Percentiles rank a stretch among this genome's conserved stretches.
phyloP scores from a whole-genome alignment of 768 basidiomycete species.

The Boletus pseudo-olivaceus region DNA sequence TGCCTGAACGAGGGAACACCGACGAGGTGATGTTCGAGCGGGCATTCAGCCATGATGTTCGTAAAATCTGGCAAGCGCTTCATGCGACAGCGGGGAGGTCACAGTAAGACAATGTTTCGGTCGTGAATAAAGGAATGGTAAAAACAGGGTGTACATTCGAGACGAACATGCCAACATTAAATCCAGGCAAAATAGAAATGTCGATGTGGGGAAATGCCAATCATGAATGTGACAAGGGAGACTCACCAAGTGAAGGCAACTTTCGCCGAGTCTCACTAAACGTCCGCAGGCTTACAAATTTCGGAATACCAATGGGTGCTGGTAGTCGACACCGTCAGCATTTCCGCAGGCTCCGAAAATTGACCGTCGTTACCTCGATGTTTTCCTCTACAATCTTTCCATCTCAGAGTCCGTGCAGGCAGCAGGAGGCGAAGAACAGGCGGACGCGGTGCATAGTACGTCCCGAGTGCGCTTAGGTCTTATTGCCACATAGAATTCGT shows the following conservation, averaged over 20 bases:
- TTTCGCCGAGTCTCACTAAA: conserved; percentile 8
- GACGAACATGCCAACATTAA: conserved; percentile 3
- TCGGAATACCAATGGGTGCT: background rate
- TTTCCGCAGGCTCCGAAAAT: background rate
- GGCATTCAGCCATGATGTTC: conserved; percentile 20
- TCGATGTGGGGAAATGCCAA: background rate
- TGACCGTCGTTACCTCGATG: background rate
- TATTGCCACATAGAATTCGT: conserved; percentile 2
- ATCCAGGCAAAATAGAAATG: background rate
- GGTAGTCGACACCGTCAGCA: background rate
- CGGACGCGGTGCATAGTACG: background rate
- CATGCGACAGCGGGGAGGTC: background rate
- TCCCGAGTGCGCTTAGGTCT: background rate
- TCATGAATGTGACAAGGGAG: background rate
- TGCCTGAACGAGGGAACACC: background rate
- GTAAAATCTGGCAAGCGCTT: conserved; percentile 17
- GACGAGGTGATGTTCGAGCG: background rate
- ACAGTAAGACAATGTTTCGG: conserved; percentile 3
- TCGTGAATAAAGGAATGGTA: conserved; percentile 1
- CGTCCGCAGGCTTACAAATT: background rate
- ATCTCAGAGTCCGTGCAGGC: conserved; percentile 2
- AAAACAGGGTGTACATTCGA: background rate
- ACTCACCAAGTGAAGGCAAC: conserved; percentile 13
- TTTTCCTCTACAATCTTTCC: conserved; percentile 5
- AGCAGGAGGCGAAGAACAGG: conserved; percentile 9